phyloP scores from a whole-genome alignment of 345 rosid genomes.

The Camelina sativa region DNA sequence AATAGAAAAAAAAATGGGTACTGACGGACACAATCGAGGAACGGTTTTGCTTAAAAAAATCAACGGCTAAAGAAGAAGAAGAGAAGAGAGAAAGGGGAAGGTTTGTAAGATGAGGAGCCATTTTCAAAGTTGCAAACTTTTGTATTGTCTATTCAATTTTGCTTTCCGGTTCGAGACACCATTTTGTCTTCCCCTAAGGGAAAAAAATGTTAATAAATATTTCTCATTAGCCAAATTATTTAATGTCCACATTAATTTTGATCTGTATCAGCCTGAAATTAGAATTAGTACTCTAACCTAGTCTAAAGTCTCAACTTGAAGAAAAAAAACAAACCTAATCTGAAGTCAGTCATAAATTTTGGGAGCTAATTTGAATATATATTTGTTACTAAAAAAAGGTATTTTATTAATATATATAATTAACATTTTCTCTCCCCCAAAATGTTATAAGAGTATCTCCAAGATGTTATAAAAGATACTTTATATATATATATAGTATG shows the following conservation, averaged over 20 bases:
- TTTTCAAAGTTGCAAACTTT: neutral
- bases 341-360: neutral
- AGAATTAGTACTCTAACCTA: neutral
- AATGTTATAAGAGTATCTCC: no score
- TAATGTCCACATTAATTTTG: neutral
- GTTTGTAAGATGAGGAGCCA: neutral
- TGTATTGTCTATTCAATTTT: neutral
- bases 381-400: no score
- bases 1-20: neutral
- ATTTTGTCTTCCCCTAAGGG: neutral
- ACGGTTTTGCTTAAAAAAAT: neutral
- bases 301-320: neutral
- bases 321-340: neutral
- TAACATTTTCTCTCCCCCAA: no score
- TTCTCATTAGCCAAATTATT: neutral
- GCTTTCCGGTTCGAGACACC: neutral
- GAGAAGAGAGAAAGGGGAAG: neutral
- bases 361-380: no score
- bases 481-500: no score
- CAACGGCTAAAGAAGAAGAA: neutral
- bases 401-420: no score
- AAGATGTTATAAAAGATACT: no score
- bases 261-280: neutral
- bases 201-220: neutral
- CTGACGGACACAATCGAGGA: neutral